Conservation (phyloP, 2,329 filamentous ascomycete species). For the Penicillium sclerotiorum region DNA sequence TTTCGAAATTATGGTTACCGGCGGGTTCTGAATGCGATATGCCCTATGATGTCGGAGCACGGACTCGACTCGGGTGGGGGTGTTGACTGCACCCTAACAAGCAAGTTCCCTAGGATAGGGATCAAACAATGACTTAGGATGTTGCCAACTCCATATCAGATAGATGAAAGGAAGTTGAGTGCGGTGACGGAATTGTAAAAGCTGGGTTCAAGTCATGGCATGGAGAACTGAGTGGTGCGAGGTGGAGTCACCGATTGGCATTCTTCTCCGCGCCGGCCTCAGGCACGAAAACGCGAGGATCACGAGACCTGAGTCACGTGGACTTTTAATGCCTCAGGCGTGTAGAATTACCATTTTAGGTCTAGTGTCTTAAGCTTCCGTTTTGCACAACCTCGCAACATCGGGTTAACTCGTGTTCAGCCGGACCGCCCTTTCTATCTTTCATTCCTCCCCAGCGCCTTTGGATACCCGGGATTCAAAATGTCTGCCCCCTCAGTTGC, state of each 20-base stretch:
- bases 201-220: conserved; percentile 11
- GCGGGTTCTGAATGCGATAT: conserved; percentile 31
- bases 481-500: conserved; percentile 75
- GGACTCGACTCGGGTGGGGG: conserved; percentile 27
- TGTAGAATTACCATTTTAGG: conserved; percentile 28
- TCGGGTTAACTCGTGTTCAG: conserved; percentile 41
- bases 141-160: conserved; percentile 28
- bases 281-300: conserved; percentile 16
- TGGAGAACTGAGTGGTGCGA: conserved; percentile 31
- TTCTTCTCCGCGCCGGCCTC: conserved; percentile 22
- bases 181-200: conserved; percentile 10
- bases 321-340: conserved; percentile 20
- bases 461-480: conserved; percentile 41
- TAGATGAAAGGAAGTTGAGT: neutral
- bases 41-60: conserved; percentile 31
- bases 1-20: conserved; percentile 30
- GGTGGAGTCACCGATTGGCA: conserved; percentile 24
- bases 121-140: conserved; percentile 23
- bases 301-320: neutral
- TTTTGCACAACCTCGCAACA: conserved; percentile 45
- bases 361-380: conserved; percentile 36
- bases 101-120: conserved; percentile 33
- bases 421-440: conserved; percentile 34
- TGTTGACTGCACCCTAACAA: conserved; percentile 19
- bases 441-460: conserved; percentile 28